phyloP scores from a whole-genome alignment of 768 basidiomycete genomes.

The Scleroderma citrinum region DNA sequence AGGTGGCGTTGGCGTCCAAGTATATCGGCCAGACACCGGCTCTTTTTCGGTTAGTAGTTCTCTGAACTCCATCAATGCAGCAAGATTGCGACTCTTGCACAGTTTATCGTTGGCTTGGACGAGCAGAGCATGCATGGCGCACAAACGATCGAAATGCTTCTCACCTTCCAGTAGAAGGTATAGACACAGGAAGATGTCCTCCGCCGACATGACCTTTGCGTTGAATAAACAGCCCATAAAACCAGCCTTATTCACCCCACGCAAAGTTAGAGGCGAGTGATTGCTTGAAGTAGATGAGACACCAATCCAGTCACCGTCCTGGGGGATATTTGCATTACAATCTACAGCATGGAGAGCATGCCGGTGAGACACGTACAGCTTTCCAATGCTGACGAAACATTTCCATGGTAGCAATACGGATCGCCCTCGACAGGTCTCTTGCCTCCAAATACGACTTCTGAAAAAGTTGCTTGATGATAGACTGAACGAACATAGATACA shows the following conservation, averaged over 20 bases:
- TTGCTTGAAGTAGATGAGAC: background rate
- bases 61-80: conserved; percentile 15
- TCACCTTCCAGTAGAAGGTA: conserved; percentile 15
- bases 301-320: conserved; percentile 13
- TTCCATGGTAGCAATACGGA: conserved; percentile 6
- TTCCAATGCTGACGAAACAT: conserved; percentile 11
- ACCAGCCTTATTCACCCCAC: conserved; percentile 25
- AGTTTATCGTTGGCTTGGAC: conserved; percentile 28
- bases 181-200: conserved; percentile 29
- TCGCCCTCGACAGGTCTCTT: conserved; percentile 1
- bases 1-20: conserved; percentile 16
- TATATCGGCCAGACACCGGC: conserved; percentile 10
- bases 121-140: conserved; percentile 32
- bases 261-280: conserved; percentile 7
- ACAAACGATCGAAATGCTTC: conserved; percentile 21
- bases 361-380: background rate
- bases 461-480: conserved; percentile 3
- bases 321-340: background rate
- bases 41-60: conserved; percentile 8
- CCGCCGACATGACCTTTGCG: conserved; percentile 15
- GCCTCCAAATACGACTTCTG: background rate
- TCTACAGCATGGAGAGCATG: background rate
- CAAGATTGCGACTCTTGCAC: conserved; percentile 21
- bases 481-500: conserved; percentile 1
- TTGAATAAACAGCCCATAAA: conserved; percentile 29